phyloP scores from a whole-genome alignment of 1,139 yeast species.

The Keqinozyma sinolaborantium region DNA sequence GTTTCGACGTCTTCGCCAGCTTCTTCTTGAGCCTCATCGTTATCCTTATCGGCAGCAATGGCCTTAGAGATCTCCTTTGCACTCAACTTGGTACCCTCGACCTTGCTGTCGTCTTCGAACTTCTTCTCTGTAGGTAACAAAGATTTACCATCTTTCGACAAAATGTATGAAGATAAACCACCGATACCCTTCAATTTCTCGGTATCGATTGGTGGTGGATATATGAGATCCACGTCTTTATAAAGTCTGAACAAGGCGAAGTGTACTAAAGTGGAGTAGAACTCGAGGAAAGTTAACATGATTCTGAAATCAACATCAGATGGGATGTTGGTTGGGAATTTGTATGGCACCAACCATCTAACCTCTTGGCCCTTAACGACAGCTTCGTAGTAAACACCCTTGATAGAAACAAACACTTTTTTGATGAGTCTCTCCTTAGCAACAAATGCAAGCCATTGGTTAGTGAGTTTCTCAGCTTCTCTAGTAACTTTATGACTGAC shows the following conservation, averaged over 20 bases:
- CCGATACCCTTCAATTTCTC: constrained; percentile 80
- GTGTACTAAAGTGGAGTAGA: constrained; percentile 87
- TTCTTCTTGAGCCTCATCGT: constrained; percentile 28
- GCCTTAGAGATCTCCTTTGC: constrained; percentile 47
- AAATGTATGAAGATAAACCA: constrained; percentile 80
- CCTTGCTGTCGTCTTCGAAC: constrained; percentile 16
- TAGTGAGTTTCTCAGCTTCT: constrained; percentile 82
- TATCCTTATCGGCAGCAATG: constrained; percentile 43
- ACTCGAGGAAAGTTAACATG: constrained; percentile 95
- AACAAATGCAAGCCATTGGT: constrained; percentile 94
- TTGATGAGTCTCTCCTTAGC: constrained; percentile 79
- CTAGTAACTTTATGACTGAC: constrained; percentile 76
- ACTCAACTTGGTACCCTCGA: constrained; percentile 38
- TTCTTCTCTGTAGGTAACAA: constrained; percentile 32
- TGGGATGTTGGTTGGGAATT: constrained; percentile 94
- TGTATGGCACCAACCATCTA: constrained; percentile 95
- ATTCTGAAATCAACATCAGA: constrained; percentile 92
- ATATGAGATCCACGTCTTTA: constrained; percentile 78
- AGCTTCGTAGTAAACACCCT: constrained; percentile 96
- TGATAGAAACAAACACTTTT: constrained; percentile 92
- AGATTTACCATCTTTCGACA: constrained; percentile 43
- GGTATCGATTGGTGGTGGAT: constrained; percentile 84
- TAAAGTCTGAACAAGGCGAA: constrained; percentile 83
- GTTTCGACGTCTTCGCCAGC: constrained; percentile 42
- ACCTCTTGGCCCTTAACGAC: constrained; percentile 85